Base-by-base conservation (phyloP, 1,284 basidiomycete species). In the Microbotryum violaceum region DNA sequence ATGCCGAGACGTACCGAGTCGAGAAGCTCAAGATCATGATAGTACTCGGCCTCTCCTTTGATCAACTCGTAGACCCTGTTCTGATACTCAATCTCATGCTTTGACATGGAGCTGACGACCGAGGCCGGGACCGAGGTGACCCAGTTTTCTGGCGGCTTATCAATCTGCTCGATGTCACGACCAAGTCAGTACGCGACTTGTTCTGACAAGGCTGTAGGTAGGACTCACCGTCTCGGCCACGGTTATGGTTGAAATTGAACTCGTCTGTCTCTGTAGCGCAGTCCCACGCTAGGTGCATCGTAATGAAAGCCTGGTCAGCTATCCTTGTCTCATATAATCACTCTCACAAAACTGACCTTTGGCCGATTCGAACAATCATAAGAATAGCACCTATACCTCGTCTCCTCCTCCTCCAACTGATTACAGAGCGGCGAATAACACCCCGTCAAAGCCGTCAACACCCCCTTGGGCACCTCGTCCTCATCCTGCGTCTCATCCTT, bases 1-100 rank as follows among this genome's bases (percentile, higher is more conserved):
- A 27, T 27, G 27, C 27, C 27, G 6, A 27, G 27, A 46, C 52
- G 20, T 62, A 88, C 85, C 6, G 81, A 79, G 70, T 96, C 89
- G 49, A 97, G 82, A 6, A 86, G 82, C 62, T 91, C 85, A 6
- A 99, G 81, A 73, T 98, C 94, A 50, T 86, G 84, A 47, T 93
- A 80, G 73, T 96, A 97, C 71, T 90, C 86, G 70, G 89, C 86
- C 76, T 98, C 94, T 66, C 90, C 88, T 71, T 83, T 83, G 66
- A 98, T 88, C 47, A 93, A 85, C 75, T 93, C 92, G 71, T 88
- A 85, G 58, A 98, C 94, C 71, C 94, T 84, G 49, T 87, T 85
- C 75, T 97, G 94, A 12, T 92, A 84, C 65, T 84, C 85, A 55
- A 91, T 82, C 75, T 97, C 90, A 67, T 82, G 83, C 58, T 85